These are phyloP conservation scores for Fusarium acutatum DNA, from an alignment of 2,329 filamentous ascomycete genomes.

Conservation along the genomic window DNA sequence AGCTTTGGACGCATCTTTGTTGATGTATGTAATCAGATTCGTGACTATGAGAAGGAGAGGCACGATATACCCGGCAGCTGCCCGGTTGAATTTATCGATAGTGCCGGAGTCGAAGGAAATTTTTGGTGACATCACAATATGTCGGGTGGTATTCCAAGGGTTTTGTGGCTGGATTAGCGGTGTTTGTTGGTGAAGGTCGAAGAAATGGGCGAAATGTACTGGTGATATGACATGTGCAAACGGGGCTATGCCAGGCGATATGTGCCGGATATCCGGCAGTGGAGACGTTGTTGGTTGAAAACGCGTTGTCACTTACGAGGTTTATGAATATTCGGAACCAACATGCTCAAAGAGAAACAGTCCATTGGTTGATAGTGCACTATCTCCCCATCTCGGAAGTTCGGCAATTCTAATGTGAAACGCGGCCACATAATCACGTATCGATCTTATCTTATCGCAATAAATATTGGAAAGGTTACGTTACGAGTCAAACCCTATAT, in stretches of 20 bases:
- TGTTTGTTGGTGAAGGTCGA: not conserved
- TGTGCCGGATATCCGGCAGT: not conserved
- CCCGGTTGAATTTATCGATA: not conserved
- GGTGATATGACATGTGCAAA: not conserved
- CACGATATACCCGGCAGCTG: not conserved
- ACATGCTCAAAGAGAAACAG: not conserved
- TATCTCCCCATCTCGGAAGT: not conserved
- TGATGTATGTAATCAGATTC: not conserved
- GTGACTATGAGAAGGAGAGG: not conserved
- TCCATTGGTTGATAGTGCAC: not conserved
- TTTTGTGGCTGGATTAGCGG: not conserved
- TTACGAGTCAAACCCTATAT: fast-evolving
- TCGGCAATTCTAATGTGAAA: not conserved
- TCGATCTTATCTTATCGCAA: not conserved
- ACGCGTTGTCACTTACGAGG: not conserved
- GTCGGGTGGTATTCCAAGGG: not conserved
- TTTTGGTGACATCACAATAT: not conserved
- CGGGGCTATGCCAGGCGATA: not conserved
- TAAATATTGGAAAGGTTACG: no score
- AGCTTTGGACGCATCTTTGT: not conserved
- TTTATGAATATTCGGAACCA: not conserved
- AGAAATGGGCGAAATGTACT: not conserved
- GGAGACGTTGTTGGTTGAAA: not conserved
- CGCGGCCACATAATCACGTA: not conserved
- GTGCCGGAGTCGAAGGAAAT: not conserved